Evolutionary conservation across 2,329 filamentous ascomycete genomes (phyloP).

Genomic region (Aspergillus japonicus): DNA sequence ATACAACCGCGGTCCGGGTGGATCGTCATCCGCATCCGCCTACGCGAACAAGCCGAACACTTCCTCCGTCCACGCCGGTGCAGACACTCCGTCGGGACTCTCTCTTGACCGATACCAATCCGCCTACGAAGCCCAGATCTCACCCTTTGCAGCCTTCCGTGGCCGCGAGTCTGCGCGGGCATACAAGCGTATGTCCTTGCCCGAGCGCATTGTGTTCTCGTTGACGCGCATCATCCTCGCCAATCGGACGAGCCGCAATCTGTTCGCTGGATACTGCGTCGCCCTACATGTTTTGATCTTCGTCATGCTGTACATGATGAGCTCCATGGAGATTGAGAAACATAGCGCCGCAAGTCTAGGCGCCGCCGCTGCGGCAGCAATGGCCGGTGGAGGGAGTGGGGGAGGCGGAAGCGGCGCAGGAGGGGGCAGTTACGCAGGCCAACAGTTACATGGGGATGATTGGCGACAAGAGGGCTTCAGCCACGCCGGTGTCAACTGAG

Average conservation of each 20-base stretch:
- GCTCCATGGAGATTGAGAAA: slow-evolving; percentile 64
- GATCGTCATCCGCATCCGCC: slow-evolving; percentile 61
- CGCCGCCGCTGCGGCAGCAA: slow-evolving; percentile 41
- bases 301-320: slow-evolving; percentile 80
- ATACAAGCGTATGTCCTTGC: slow-evolving; percentile 88
- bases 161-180: slow-evolving; percentile 89
- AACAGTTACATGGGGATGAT: slow-evolving; percentile 48
- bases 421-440: slow-evolving; percentile 28
- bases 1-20: slow-evolving; percentile 72
- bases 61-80: slow-evolving; percentile 63
- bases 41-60: slow-evolving; percentile 70
- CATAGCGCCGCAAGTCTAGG: slow-evolving; percentile 57
- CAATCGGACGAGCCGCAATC: slow-evolving; percentile 83
- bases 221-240: slow-evolving; percentile 88
- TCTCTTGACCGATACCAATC: slow-evolving; percentile 82
- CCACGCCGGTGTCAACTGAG: slow-evolving; percentile 20
- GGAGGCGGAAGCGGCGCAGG: slow-evolving; percentile 24
- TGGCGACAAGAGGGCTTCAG: slow-evolving; percentile 65
- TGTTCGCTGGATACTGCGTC: slow-evolving; percentile 90
- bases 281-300: slow-evolving; percentile 87
- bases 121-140: slow-evolving; percentile 92
- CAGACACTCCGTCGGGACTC: slow-evolving; percentile 61
- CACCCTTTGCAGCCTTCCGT: slow-evolving; percentile 91
- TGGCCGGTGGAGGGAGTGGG: slow-evolving; percentile 26
- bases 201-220: slow-evolving; percentile 86